Conservation (phyloP, 2,329 filamentous ascomycete species). For the Paramyrothecium roridum region DNA sequence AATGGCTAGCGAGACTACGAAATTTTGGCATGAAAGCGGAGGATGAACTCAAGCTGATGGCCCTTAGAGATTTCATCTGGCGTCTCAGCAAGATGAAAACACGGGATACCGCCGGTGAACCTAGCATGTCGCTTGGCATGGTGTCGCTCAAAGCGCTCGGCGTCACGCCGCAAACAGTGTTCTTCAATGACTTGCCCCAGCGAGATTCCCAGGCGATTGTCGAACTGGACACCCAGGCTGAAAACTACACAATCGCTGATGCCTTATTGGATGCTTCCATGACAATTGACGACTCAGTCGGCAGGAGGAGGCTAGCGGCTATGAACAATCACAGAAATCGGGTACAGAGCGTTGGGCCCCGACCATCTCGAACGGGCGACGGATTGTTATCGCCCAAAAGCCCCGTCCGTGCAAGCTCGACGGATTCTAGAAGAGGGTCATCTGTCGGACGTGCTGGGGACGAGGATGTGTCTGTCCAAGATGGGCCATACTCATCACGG, state of each 20-base stretch:
- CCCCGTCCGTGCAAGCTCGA: constrained; percentile 26
- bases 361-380: constrained; percentile 14
- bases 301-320: constrained; percentile 49
- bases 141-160: constrained; percentile 72
- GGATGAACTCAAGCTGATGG: constrained; percentile 86
- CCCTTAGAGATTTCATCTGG: constrained; percentile 88
- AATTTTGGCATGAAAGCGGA: constrained; percentile 79
- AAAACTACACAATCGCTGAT: constrained; percentile 79
- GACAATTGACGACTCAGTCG: constrained; percentile 69
- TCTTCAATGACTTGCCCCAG: constrained; percentile 77
- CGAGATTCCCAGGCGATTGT: constrained; percentile 32
- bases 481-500: constrained; percentile 39
- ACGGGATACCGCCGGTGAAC: constrained; percentile 41
- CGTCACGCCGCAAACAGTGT: constrained; percentile 81
- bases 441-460: constrained; percentile 26
- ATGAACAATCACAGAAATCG: constrained; percentile 49
- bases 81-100: constrained; percentile 71
- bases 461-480: constrained; percentile 32
- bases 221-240: constrained; percentile 27
- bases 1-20: constrained; percentile 82
- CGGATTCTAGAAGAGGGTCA: constrained; percentile 32
- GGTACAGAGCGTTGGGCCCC: constrained; percentile 30
- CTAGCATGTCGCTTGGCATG: constrained; percentile 37
- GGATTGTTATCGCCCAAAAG: constrained; percentile 27
- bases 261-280: constrained; percentile 89